phyloP scores from a whole-genome alignment of 2,329 filamentous ascomycete species.

The Colletotrichum horii region DNA sequence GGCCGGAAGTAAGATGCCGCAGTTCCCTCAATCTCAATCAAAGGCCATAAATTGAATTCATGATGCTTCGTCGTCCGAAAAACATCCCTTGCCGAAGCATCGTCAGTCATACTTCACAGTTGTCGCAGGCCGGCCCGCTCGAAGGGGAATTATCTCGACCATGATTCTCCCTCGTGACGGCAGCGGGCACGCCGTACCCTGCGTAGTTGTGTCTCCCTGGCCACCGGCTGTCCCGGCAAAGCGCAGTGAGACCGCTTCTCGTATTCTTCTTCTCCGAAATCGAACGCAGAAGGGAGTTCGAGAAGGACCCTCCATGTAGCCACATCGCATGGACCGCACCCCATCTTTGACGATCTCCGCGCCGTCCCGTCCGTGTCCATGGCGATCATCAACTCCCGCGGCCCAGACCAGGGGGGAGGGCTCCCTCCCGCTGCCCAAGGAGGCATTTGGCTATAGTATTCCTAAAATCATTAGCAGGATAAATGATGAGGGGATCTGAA shows the following conservation, averaged over 20 bases:
- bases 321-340: not conserved
- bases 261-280: not conserved
- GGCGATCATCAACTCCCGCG: not conserved
- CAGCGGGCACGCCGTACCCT: accelerated
- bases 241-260: not conserved
- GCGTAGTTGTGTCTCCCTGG: not conserved
- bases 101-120: not conserved
- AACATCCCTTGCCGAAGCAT: not conserved
- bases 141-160: accelerated
- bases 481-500: not conserved
- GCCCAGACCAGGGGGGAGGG: accelerated
- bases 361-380: not conserved
- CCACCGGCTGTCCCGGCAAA: not conserved
- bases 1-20: accelerated
- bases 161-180: not conserved
- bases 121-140: not conserved
- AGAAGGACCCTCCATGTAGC: not conserved
- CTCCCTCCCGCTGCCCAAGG: not conserved
- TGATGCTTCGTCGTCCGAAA: not conserved
- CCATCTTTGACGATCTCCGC: not conserved
- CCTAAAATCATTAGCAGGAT: not conserved
- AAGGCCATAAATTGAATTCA: not conserved
- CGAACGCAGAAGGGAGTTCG: not conserved
- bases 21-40: not conserved
- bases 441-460: not conserved